phyloP scores from a whole-genome alignment of 1,139 yeast genomes.

The Diutina mesorugosa region DNA sequence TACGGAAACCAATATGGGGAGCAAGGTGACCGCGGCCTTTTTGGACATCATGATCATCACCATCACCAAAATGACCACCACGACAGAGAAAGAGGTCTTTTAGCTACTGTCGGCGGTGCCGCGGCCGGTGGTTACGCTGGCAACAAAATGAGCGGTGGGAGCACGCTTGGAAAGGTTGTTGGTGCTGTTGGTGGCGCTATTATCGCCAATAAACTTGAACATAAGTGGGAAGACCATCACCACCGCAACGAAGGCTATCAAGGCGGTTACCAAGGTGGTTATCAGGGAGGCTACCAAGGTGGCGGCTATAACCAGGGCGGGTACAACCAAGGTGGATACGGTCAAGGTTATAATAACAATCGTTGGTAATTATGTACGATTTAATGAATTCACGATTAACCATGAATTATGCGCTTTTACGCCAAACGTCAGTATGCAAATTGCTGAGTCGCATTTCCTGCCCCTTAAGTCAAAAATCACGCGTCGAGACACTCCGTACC shows the following conservation, averaged over 20 bases:
- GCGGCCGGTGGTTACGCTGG: background rate
- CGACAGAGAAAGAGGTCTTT: background rate
- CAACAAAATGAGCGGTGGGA: background rate
- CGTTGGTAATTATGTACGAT: background rate
- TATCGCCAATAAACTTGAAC: background rate
- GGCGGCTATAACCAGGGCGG: background rate
- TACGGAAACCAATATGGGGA: background rate
- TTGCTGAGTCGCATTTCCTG: background rate
- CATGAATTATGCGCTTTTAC: background rate
- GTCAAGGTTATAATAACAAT: background rate
- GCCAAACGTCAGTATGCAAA: background rate
- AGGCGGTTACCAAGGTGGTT: background rate
- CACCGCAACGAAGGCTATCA: background rate
- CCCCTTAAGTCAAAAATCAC: background rate
- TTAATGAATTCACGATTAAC: background rate
- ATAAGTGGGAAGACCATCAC: background rate
- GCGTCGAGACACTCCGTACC: background rate
- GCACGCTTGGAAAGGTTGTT: background rate
- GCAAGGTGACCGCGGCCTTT: background rate
- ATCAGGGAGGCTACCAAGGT: background rate
- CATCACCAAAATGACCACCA: background rate
- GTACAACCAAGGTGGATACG: background rate
- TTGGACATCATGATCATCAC: background rate
- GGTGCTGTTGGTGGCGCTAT: background rate
- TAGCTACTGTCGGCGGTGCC: slow-evolving; percentile 1